Evolutionary conservation across 495 filamentous ascomycete species (phyloP), one percentile per base, ranked within the genome.

Genomic region (Gamarada debralockiae): DNA sequence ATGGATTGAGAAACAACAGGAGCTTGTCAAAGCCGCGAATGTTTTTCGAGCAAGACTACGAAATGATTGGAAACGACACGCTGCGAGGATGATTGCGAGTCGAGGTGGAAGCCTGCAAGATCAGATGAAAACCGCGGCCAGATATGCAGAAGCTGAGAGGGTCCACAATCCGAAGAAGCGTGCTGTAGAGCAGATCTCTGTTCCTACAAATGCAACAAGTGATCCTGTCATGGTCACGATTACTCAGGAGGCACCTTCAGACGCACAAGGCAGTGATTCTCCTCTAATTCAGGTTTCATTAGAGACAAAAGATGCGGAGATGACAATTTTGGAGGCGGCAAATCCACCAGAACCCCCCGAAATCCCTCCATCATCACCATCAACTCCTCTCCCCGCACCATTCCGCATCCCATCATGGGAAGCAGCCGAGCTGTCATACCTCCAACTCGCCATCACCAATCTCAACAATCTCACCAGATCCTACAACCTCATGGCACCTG

Each of bases 1-100:
- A 0, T 90, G 86, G 95, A 97, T 98, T 43, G 93, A 97, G 67
- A 97, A 97, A 65, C 93, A 98, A 67, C 93, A 97, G 66, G 92
- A 97, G 59, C 72, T 98, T 7, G 75, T 83, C 4, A 81, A 76
- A 48, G 80, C 87, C 12, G 75, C 84, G 6, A 76, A 73, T 38
- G 72, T 76, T 6, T 97, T 98, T 66, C 80, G 93, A 3, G 66
- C 73, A 25, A 73, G 91, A 15, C 61, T 98, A 39, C 76, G 91
- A 42, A 78, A 73, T 29, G 92, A 97, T 56, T 98, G 93, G 93
- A 85, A 81, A 62, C 73, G 93, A 38, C 89, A 96, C 68, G 90
- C 89, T 12, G 82, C 91, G 2, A 69, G 89, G 34, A 74, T 82
- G 49, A 95, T 98, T 54, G 77, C 92, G 1, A 87, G 87, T 56